Conservation (phyloP, 441 rosid species). For the Breynia disticha region DNA sequence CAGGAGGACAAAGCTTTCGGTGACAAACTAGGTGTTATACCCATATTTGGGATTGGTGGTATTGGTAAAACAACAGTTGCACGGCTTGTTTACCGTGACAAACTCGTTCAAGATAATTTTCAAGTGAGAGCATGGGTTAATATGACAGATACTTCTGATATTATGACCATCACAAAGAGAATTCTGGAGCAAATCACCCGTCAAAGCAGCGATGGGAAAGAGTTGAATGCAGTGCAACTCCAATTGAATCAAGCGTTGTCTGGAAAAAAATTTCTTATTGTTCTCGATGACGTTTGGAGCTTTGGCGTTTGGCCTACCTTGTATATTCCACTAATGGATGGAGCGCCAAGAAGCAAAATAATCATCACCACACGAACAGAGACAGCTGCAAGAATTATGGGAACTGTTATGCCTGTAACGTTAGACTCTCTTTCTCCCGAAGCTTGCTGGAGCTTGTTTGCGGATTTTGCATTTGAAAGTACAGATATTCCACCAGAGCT, state of each 20-base stretch:
- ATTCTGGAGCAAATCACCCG: not conserved
- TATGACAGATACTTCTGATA: not conserved
- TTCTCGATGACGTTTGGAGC: conserved; percentile 19
- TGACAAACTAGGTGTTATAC: not conserved
- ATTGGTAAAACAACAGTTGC: conserved; percentile 8
- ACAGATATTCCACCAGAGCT: not conserved
- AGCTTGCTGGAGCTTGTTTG: not conserved
- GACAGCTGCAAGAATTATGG: not conserved
- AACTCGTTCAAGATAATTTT: not conserved
- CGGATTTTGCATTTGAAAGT: not conserved
- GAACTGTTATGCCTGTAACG: not conserved
- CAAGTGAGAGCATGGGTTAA: not conserved
- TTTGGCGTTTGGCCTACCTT: not conserved
- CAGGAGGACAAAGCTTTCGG: not conserved
- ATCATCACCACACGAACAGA: conserved; percentile 11
- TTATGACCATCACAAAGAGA: not conserved
- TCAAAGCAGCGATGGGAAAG: not conserved
- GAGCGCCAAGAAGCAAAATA: conserved; percentile 13
- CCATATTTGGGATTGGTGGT: conserved; percentile 5
- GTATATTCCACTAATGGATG: not conserved
- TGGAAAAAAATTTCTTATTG: conserved; percentile 8
- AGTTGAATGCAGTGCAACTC: conserved; percentile 1
- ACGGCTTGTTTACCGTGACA: not conserved
- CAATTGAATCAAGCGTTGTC: not conserved
- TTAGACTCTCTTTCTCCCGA: no score